A percentile compares a stretch with the other conserved stretches of the same genome.
These are phyloP conservation scores for Phytopythium litorale DNA, from an alignment of 352 stramenopile species.

Conservation along the genomic window DNA sequence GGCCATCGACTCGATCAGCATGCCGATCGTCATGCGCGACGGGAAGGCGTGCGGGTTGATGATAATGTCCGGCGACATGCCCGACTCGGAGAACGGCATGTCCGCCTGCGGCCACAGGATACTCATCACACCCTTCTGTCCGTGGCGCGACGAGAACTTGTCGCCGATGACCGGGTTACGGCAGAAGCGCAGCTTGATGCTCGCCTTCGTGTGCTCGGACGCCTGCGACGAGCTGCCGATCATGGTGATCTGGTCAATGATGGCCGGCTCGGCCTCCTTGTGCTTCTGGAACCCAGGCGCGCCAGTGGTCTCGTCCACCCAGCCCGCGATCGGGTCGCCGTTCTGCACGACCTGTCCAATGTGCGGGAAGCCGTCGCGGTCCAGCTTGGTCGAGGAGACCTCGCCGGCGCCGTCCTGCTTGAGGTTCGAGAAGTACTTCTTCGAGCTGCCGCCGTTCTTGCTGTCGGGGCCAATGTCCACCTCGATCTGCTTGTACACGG, in stretches of 20 bases:
- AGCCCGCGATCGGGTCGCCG: conserved; percentile 95
- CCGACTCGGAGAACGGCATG: conserved; percentile 99
- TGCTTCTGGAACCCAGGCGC: conserved; percentile 92
- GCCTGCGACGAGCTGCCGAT: conserved; percentile 64
- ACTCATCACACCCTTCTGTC: conserved; percentile 99
- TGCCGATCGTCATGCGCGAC: conserved; percentile 97
- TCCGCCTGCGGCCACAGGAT: conserved; percentile 98
- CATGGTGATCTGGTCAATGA: conserved; percentile 95
- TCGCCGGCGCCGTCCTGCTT: conserved; percentile 70
- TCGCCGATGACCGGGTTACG: conserved; percentile 99
- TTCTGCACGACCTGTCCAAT: conserved; percentile 95
- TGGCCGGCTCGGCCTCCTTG: conserved; percentile 97
- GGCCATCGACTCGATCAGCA: conserved; percentile 98
- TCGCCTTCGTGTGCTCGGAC: conserved; percentile 84
- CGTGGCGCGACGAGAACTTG: conserved; percentile 99
- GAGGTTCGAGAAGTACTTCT: conserved; percentile 93
- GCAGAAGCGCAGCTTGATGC: conserved; percentile 97
- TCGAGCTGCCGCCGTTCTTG: conserved; percentile 71
- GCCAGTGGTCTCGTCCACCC: conserved; percentile 94
- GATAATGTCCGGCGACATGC: conserved; percentile 98
- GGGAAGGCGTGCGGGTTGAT: conserved; percentile 99
- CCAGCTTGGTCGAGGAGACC: conserved; percentile 79
- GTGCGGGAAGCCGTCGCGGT: conserved; percentile 95
- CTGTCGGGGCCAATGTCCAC: conserved; percentile 84
- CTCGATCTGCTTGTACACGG: conserved; percentile 98